These are phyloP conservation scores for Phanerochaete carnosa DNA, from an alignment of 768 basidiomycete genomes.

Conservation along the genomic window DNA sequence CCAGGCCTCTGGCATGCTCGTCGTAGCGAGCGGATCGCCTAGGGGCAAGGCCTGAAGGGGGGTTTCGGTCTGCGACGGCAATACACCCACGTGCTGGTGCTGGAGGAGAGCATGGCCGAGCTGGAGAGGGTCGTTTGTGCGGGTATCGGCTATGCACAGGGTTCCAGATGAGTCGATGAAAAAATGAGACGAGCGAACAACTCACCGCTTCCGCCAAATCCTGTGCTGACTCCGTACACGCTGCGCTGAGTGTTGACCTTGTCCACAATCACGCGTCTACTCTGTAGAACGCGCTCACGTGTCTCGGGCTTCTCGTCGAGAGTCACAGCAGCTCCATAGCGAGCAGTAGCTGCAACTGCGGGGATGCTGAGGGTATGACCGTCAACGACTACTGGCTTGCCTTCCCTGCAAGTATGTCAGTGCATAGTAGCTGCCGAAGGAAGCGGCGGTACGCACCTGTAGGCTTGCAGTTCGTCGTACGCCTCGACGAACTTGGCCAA, in stretches of 20 bases:
- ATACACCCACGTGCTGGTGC: conserved; percentile 75
- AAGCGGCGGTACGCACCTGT: conserved; percentile 47
- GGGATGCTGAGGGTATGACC: conserved; percentile 73
- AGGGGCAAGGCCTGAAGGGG: conserved; percentile 59
- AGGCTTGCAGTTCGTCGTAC: conserved; percentile 56
- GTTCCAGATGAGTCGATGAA: conserved; percentile 5
- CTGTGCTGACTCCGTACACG: conserved; percentile 83
- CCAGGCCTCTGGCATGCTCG: conserved; percentile 84
- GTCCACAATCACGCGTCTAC: conserved; percentile 58
- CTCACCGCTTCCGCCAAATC: conserved; percentile 80
- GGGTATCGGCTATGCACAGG: conserved; percentile 63
- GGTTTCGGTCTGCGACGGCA: conserved; percentile 53
- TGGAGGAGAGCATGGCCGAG: conserved; percentile 84
- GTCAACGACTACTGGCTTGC: conserved; percentile 60
- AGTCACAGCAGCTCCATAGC: conserved; percentile 50
- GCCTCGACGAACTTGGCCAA: conserved; percentile 57
- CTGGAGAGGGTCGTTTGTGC: conserved; percentile 68
- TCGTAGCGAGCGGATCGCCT: conserved; percentile 60
- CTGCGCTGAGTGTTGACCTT: conserved; percentile 68
- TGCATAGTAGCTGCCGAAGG: background rate
- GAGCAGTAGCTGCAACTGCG: conserved; percentile 73
- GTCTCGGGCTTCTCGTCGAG: conserved; percentile 48
- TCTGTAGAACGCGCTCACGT: conserved; percentile 54
- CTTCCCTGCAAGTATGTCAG: conserved; percentile 40
- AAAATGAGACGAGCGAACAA: conserved; percentile 11